Percentiles rank a stretch among this genome's conserved stretches.
Evolutionary conservation across 2,329 filamentous ascomycete species (phyloP).

Genomic region (Fusarium aywerte): DNA sequence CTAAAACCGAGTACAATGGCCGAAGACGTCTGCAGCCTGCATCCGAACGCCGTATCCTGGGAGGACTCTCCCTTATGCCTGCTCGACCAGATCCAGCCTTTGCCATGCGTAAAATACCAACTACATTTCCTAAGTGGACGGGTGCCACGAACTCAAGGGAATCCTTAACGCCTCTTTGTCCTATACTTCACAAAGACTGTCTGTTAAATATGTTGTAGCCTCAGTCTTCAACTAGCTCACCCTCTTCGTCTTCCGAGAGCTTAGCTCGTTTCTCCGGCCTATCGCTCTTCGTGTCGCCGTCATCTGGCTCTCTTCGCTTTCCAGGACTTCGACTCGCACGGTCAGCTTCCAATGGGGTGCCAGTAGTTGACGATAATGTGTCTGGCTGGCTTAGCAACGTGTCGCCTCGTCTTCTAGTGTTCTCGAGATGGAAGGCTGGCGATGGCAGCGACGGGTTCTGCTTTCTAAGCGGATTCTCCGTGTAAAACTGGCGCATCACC

Average conservation of each 20-base stretch:
- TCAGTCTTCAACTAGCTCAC: constrained; percentile 57
- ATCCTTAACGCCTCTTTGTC: constrained; percentile 40
- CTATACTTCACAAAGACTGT: constrained; percentile 32
- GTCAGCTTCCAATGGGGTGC: constrained; percentile 61
- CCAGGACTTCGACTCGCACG: constrained; percentile 64
- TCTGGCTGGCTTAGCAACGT: constrained; percentile 55
- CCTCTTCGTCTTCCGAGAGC: constrained; percentile 62
- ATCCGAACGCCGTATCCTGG: constrained; percentile 45
- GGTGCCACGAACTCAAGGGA: constrained; percentile 25
- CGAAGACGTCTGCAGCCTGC: constrained; percentile 33
- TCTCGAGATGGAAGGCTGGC: constrained; percentile 66
- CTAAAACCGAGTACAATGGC: constrained; percentile 29
- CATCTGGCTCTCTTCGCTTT: constrained; percentile 57
- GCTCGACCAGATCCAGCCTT: constrained; percentile 30
- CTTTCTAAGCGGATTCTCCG: constrained; percentile 71
- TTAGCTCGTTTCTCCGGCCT: constrained; percentile 58
- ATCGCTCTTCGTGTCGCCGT: constrained; percentile 48
- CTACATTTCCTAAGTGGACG: constrained; percentile 22
- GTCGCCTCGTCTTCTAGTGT: constrained; percentile 63
- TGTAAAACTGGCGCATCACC: constrained; percentile 76
- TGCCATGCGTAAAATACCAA: constrained; percentile 34
- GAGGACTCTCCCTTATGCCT: constrained; percentile 34
- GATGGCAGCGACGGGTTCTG: constrained; percentile 64
- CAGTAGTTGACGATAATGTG: constrained; percentile 59
- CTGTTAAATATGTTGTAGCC: constrained; percentile 1